Evolutionary conservation across 306 rosid species (phyloP).

Genomic region (Inga leiocalycina): DNA sequence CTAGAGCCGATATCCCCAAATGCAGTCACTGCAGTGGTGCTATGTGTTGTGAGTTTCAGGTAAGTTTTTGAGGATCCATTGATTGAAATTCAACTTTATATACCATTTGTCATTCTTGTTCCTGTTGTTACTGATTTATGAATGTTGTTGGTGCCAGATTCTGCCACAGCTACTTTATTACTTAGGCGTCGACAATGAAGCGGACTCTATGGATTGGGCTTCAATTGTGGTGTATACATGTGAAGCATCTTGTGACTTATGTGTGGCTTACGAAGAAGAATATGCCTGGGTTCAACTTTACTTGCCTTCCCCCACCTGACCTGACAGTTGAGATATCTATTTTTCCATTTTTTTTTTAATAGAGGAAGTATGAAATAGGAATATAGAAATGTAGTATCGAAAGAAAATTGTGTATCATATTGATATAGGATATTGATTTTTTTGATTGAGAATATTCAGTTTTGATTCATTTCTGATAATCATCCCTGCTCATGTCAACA

Average conservation of each 20-base stretch:
- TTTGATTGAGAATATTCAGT: background rate
- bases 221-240: constrained; percentile 66
- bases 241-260: constrained; percentile 65
- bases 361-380: background rate
- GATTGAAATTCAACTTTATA: too few species aligned
- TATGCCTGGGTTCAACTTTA: constrained; percentile 72
- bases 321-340: background rate
- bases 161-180: constrained; percentile 74
- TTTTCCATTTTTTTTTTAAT: background rate
- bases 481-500: background rate
- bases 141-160: constrained; percentile 46
- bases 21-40: too few species aligned
- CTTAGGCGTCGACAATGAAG: constrained; percentile 60
- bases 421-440: background rate
- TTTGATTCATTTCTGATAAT: background rate
- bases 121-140: constrained; percentile 14
- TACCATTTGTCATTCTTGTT: too few species aligned
- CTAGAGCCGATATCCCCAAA: too few species aligned
- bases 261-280: constrained; percentile 60
- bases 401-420: background rate
- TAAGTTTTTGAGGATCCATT: too few species aligned
- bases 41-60: too few species aligned
- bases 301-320: constrained; percentile 34
- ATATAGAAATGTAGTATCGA: background rate
- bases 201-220: constrained; percentile 72